Conservation (phyloP, 1,284 basidiomycete genomes). For the Boletus semigastroideus region DNA sequence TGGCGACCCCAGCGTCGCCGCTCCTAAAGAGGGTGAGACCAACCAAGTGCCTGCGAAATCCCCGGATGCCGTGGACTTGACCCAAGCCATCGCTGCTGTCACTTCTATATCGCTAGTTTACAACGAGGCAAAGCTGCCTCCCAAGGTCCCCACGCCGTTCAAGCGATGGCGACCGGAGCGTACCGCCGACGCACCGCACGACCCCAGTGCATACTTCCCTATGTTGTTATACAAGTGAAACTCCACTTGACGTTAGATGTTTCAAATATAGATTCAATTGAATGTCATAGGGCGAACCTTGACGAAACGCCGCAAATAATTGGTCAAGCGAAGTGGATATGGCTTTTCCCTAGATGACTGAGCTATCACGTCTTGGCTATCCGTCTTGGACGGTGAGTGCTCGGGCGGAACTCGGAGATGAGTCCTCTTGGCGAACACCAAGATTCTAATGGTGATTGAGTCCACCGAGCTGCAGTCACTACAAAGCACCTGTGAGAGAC, state of each 20-base stretch:
- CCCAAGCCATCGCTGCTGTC: constrained; percentile 69
- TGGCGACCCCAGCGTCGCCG: constrained; percentile 47
- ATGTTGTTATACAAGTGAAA: constrained; percentile 78
- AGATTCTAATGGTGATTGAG: background rate
- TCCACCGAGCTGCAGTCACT: too few species aligned
- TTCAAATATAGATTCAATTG: constrained; percentile 11
- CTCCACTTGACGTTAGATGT: background rate
- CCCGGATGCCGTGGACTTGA: constrained; percentile 53
- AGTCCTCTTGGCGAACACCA: background rate
- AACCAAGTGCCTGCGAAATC: constrained; percentile 49
- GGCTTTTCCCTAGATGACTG: too few species aligned
- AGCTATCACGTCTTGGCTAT: background rate
- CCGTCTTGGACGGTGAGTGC: background rate
- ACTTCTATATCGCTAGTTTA: constrained; percentile 62
- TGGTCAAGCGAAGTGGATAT: too few species aligned
- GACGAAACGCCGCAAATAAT: background rate
- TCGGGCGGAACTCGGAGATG: too few species aligned
- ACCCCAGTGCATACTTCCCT: constrained; percentile 78
- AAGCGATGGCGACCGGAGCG: constrained; percentile 71
- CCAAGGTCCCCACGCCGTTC: constrained; percentile 59
- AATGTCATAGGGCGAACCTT: background rate
- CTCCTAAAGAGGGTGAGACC: constrained; percentile 49
- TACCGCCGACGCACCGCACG: constrained; percentile 73
- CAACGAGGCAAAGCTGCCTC: constrained; percentile 68
- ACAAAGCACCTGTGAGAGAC: background rate